Conservation (phyloP, 139 green algal genomes). For the Nannochloris sp. region DNA sequence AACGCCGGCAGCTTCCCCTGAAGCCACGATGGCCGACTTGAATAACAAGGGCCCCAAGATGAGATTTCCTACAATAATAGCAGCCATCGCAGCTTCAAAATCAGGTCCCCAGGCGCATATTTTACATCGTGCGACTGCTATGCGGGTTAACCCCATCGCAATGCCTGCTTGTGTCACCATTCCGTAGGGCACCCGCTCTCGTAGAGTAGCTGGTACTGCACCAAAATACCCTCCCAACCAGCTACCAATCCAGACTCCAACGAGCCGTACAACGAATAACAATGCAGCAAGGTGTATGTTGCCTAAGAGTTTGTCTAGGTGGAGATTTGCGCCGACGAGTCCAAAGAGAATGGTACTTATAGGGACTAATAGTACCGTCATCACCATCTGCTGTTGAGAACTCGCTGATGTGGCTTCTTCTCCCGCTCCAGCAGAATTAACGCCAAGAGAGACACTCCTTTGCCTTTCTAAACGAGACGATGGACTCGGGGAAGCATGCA, state of each 20-base stretch:
- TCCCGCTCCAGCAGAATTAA: not conserved
- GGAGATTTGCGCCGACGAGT: constrained; percentile 66
- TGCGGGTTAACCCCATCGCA: constrained; percentile 71
- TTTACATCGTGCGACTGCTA: constrained; percentile 40
- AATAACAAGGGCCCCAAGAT: constrained; percentile 72
- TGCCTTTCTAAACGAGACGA: not conserved
- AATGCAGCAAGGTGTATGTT: constrained; percentile 24
- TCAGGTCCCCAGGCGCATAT: constrained; percentile 66
- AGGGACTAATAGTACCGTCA: constrained; percentile 48
- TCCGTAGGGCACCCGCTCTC: constrained; percentile 58
- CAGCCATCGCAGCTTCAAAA: constrained; percentile 70
- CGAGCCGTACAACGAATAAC: constrained; percentile 48
- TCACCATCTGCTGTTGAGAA: constrained; percentile 36
- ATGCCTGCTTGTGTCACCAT: constrained; percentile 84
- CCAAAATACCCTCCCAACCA: constrained; percentile 52
- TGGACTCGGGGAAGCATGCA: not conserved
- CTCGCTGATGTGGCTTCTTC: not conserved
- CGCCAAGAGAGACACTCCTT: not conserved
- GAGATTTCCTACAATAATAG: constrained; percentile 78
- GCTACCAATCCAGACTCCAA: constrained; percentile 51
- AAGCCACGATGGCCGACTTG: constrained; percentile 3
- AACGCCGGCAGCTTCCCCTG: not conserved
- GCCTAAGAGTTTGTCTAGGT: constrained; percentile 28
- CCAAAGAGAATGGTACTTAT: constrained; percentile 82
- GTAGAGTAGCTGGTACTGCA: constrained; percentile 25